These are phyloP conservation scores for Drechslerella stenobrocha DNA, from an alignment of 2,329 filamentous ascomycete species.

Conservation along the genomic window DNA sequence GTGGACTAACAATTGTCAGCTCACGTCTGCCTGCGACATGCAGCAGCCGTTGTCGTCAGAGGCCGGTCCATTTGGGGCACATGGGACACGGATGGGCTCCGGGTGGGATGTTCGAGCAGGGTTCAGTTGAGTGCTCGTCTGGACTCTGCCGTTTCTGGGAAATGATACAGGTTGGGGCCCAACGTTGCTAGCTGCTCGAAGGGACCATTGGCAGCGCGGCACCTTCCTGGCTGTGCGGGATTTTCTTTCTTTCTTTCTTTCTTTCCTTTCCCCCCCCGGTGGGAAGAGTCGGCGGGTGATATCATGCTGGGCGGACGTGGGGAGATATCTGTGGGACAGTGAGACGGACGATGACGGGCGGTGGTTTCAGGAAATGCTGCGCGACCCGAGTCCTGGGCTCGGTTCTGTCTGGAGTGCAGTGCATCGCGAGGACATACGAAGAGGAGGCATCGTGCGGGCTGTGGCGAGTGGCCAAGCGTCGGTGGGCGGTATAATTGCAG, in stretches of 20 bases:
- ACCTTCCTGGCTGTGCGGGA: conserved; percentile 1
- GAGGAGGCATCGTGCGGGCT: conserved; percentile 1
- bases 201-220: background rate
- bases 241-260: too few relatives aligned
- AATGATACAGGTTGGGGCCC: background rate
- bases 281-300: too few relatives aligned
- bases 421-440: background rate
- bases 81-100: background rate
- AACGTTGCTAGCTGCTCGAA: background rate
- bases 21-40: conserved; percentile 4
- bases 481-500: background rate
- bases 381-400: too few relatives aligned
- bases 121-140: background rate
- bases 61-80: background rate
- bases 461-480: background rate
- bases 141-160: background rate
- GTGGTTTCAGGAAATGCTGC: conserved; percentile 2
- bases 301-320: background rate
- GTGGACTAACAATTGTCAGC: background rate
- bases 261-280: too few relatives aligned
- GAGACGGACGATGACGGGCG: background rate
- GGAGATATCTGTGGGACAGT: background rate
- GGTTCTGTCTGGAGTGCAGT: background rate
- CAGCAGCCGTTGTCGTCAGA: background rate
- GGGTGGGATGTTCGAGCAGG: background rate